A percentile compares a stretch with the other conserved stretches of the same genome.
Conservation (phyloP, 2,329 filamentous ascomycete species). For the Alternaria triticina region DNA sequence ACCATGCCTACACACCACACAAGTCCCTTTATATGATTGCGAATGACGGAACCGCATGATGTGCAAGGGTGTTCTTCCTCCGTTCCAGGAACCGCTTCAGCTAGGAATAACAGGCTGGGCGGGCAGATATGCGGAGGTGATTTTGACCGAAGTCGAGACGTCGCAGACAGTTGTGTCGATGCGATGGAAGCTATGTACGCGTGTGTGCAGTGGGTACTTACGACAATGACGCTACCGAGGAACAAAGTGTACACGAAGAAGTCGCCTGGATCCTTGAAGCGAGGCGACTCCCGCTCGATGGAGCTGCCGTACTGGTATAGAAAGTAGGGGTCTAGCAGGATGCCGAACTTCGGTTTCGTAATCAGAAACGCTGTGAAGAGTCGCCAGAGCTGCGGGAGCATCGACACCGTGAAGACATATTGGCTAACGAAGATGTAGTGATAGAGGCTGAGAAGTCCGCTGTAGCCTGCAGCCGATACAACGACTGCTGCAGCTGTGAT, state of each 20-base stretch:
- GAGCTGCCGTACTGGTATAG: conserved; percentile 78
- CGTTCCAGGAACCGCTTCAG: conserved; percentile 63
- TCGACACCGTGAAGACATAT: conserved; percentile 60
- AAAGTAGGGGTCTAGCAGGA: conserved; percentile 78
- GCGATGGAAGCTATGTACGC: conserved; percentile 14
- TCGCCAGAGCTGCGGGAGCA: conserved; percentile 66
- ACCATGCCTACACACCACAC: conserved; percentile 58
- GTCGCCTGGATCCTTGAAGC: conserved; percentile 78
- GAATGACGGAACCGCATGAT: conserved; percentile 58
- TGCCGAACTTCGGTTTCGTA: conserved; percentile 61
- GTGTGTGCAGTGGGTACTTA: conserved; percentile 62
- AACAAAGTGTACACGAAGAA: conserved; percentile 82
- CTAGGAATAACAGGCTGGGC: conserved; percentile 54
- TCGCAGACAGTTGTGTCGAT: conserved; percentile 28
- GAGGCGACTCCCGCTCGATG: conserved; percentile 73
- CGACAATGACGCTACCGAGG: conserved; percentile 73
- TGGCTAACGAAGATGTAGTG: conserved; percentile 63
- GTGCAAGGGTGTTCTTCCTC: conserved; percentile 61
- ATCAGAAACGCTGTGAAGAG: conserved; percentile 65
- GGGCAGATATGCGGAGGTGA: conserved; percentile 67
- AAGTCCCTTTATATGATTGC: conserved; percentile 55
- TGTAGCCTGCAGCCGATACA: conserved; percentile 67
- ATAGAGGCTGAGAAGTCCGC: conserved; percentile 59
- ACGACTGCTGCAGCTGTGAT: conserved; percentile 69
- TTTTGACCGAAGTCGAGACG: conserved; percentile 17